Conservation (phyloP, 176 grass and related monocot species). For the Microstegium vimineum region DNA sequence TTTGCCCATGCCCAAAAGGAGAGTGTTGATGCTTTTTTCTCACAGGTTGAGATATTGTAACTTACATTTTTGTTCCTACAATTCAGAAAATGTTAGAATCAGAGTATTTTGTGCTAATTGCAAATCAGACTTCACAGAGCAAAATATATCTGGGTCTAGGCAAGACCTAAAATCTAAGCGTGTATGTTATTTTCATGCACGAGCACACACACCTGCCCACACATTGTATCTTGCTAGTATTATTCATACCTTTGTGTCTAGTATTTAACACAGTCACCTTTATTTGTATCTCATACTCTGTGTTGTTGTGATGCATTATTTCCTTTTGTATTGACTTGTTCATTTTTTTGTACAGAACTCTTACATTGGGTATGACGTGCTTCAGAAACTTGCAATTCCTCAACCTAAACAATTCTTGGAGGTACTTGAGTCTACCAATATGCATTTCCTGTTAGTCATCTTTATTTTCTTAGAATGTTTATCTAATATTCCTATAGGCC, state of each 20-base stretch:
- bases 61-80: slow-evolving; percentile 13
- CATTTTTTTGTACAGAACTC: slow-evolving; percentile 64
- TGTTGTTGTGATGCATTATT: slow-evolving; percentile 8
- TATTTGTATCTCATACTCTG: slow-evolving; percentile 14
- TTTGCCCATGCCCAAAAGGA: slow-evolving; percentile 98
- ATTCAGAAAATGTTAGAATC: slow-evolving; percentile 15
- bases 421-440: slow-evolving; percentile 49
- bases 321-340: slow-evolving; percentile 18
- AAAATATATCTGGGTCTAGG: slow-evolving; percentile 9
- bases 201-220: not conserved
- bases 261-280: slow-evolving; percentile 9
- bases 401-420: slow-evolving; percentile 95
- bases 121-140: slow-evolving; percentile 9
- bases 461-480: slow-evolving; percentile 15
- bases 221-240: not conserved
- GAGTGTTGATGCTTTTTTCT: slow-evolving; percentile 93
- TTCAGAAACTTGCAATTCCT: slow-evolving; percentile 91
- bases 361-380: slow-evolving; percentile 89
- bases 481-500: slow-evolving; percentile 41
- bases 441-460: slow-evolving; percentile 3
- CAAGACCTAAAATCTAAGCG: not conserved
- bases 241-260: not conserved
- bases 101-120: slow-evolving; percentile 17
- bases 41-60: slow-evolving; percentile 64
- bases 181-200: slow-evolving; percentile 11